These are phyloP conservation scores for Penicillium diatomitis DNA, from an alignment of 495 filamentous ascomycete genomes.

Conservation along the genomic window DNA sequence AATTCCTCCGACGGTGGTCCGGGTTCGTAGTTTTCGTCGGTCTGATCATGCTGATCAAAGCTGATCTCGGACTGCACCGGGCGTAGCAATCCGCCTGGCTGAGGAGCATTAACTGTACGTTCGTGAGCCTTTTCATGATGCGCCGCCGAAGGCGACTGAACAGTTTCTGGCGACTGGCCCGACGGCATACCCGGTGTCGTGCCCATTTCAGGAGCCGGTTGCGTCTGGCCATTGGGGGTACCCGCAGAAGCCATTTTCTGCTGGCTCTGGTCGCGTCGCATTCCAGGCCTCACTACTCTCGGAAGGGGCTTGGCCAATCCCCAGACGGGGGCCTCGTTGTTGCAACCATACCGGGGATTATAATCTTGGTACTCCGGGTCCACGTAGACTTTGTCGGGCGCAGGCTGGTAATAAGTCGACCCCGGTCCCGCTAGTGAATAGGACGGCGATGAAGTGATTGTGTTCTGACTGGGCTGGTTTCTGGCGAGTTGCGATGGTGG, in stretches of 20 bases:
- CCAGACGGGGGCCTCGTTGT: conserved; percentile 16
- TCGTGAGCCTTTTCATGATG: conserved; percentile 1
- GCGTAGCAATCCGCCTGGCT: conserved; percentile 7
- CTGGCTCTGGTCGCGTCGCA: conserved; percentile 8
- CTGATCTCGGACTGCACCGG: conserved; percentile 6
- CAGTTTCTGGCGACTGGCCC: background rate
- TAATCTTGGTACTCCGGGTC: conserved; percentile 11
- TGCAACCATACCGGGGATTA: conserved; percentile 16
- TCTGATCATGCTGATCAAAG: background rate
- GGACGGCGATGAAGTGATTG: conserved; percentile 1
- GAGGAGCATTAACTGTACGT: conserved; percentile 6
- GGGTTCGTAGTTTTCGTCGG: background rate
- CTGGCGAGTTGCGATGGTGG: background rate
- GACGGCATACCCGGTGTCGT: conserved; percentile 1
- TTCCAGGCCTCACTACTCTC: conserved; percentile 20
- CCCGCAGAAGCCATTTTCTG: conserved; percentile 1
- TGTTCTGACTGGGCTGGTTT: background rate
- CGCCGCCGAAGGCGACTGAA: conserved; percentile 5
- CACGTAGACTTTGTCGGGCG: conserved; percentile 8
- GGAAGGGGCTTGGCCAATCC: conserved; percentile 23
- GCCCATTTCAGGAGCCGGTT: conserved; percentile 5
- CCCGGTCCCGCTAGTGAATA: conserved; percentile 6
- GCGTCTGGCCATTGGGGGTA: background rate
- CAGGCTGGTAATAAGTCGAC: background rate
- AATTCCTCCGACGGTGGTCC: conserved; percentile 6